Conservation (phyloP, 148 eudicot species). For the Silene conica region DNA sequence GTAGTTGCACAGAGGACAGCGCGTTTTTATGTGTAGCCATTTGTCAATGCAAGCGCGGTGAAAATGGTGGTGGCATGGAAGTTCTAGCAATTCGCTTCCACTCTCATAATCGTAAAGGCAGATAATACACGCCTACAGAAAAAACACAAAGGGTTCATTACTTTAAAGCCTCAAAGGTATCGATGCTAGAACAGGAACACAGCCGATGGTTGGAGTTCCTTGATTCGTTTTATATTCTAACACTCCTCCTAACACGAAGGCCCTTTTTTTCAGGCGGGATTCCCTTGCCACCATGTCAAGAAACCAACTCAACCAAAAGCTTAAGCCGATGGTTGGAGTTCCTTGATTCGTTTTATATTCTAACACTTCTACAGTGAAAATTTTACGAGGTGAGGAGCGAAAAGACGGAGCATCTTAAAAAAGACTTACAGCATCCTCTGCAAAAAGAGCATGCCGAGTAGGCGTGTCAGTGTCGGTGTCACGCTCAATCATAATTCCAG, state of each 20-base stretch:
- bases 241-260: too few species aligned
- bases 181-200: too few species aligned
- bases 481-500: constrained; percentile 83
- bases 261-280: too few species aligned
- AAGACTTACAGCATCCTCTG: constrained; percentile 81
- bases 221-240: too few species aligned
- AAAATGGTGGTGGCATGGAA: constrained; percentile 86
- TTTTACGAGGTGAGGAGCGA: too few species aligned
- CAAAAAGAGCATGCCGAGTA: constrained; percentile 56
- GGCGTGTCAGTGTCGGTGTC: constrained; percentile 65
- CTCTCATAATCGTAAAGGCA: constrained; percentile 76
- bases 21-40: constrained; percentile 81
- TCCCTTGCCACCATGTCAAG: too few species aligned
- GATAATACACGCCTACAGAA: constrained; percentile 64
- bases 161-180: background rate
- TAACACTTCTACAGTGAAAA: too few species aligned
- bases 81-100: constrained; percentile 72
- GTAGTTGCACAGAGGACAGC: constrained; percentile 89
- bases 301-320: too few species aligned
- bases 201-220: too few species aligned
- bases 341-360: too few species aligned
- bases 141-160: background rate
- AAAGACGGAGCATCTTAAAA: background rate
- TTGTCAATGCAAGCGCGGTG: constrained; percentile 80
- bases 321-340: too few species aligned